These are phyloP conservation scores for Leishmania lainsoni DNA, from an alignment of 208 protist genomes.

Conservation along the genomic window DNA sequence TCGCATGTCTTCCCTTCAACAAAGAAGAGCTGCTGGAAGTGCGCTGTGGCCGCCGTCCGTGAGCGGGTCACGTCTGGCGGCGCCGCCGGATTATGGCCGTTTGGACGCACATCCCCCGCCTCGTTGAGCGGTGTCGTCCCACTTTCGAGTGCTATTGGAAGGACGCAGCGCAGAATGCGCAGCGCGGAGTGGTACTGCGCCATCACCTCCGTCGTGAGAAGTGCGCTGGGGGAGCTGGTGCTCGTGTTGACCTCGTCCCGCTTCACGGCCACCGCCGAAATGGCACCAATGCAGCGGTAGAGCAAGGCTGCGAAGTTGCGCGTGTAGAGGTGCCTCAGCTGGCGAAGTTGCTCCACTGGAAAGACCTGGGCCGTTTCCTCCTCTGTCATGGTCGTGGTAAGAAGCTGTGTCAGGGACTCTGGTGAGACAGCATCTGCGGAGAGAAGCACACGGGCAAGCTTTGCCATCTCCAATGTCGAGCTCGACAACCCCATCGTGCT, in stretches of 20 bases:
- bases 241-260: conserved; percentile 29
- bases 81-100: not conserved
- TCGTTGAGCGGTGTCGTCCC: conserved; percentile 41
- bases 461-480: conserved; percentile 63
- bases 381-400: conserved; percentile 46
- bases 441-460: conserved; percentile 42
- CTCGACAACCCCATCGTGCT: conserved; percentile 63
- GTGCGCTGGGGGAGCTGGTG: conserved; percentile 10
- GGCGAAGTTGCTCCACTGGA: conserved; percentile 54
- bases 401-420: conserved; percentile 40
- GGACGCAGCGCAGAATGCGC: conserved; percentile 55
- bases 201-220: conserved; percentile 26
- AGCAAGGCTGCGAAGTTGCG: conserved; percentile 78
- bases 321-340: conserved; percentile 81
- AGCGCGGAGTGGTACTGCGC: conserved; percentile 59
- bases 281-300: conserved; percentile 64
- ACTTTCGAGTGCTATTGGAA: conserved; percentile 74
- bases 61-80: not conserved
- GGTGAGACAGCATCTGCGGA: conserved; percentile 24
- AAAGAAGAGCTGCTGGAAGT: conserved; percentile 83
- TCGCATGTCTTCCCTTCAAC: conserved; percentile 65
- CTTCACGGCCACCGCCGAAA: conserved; percentile 44
- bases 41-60: conserved; percentile 51
- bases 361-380: conserved; percentile 49
- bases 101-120: not conserved